Percentiles rank a stretch among this genome's conserved stretches.
phyloP scores from a whole-genome alignment of 2,329 filamentous ascomycete genomes.

The Talaromyces sp. region DNA sequence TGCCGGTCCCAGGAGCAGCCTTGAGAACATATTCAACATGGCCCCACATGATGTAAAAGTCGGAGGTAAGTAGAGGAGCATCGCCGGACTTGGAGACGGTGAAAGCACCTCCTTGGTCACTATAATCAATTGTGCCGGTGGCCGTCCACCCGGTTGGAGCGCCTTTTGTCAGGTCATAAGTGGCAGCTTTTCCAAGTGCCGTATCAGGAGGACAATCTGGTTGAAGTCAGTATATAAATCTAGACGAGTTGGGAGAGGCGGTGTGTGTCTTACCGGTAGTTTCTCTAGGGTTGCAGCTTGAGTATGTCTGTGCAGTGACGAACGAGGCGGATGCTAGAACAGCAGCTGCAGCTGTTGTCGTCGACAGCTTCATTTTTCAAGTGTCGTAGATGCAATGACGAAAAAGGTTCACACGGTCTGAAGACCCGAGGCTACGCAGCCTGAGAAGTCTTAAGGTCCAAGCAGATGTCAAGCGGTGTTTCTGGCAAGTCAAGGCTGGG shows the following conservation, averaged over 20 bases:
- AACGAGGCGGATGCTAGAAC: conserved; percentile 23
- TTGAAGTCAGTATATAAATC: conserved; percentile 10
- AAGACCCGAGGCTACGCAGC: not conserved
- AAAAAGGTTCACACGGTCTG: not conserved
- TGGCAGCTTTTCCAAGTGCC: conserved; percentile 75
- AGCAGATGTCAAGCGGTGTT: not conserved
- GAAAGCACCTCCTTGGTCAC: conserved; percentile 70
- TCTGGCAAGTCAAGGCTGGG: not conserved
- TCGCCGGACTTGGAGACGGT: conserved; percentile 74
- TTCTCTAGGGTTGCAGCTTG: conserved; percentile 38
- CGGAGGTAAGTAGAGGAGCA: conserved; percentile 75
- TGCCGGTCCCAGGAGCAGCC: conserved; percentile 79
- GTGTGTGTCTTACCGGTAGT: conserved; percentile 17
- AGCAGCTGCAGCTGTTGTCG: conserved; percentile 18
- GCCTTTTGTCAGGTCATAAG: conserved; percentile 76
- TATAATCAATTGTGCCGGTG: conserved; percentile 65
- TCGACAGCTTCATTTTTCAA: conserved; percentile 27
- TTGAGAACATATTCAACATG: conserved; percentile 81
- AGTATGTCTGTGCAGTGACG: conserved; percentile 38
- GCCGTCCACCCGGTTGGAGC: conserved; percentile 72
- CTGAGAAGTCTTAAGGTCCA: not conserved
- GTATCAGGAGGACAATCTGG: conserved; percentile 67
- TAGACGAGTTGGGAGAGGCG: not conserved
- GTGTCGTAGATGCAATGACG: not conserved
- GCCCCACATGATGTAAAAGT: conserved; percentile 99